These are phyloP conservation scores for Platismatia glauca DNA, from an alignment of 495 filamentous ascomycete species.

Conservation along the genomic window DNA sequence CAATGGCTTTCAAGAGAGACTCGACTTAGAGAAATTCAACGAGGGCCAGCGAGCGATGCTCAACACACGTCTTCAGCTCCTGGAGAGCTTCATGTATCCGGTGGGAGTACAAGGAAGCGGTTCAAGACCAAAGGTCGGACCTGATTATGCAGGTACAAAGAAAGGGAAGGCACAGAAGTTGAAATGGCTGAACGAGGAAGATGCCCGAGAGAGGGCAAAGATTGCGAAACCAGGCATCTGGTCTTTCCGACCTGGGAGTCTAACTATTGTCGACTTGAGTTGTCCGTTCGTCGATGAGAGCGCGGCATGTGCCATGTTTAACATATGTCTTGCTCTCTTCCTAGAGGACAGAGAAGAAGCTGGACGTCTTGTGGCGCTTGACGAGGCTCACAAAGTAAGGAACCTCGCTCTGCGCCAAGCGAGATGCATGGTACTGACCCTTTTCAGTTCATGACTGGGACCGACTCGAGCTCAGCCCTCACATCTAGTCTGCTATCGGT, in stretches of 20 bases:
- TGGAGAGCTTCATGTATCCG: slow-evolving; percentile 36
- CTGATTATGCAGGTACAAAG: neutral
- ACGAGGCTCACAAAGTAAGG: slow-evolving; percentile 51
- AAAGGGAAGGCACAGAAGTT: neutral
- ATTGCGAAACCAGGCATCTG: slow-evolving; percentile 22
- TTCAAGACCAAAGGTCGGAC: neutral
- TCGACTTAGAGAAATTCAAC: slow-evolving; percentile 24
- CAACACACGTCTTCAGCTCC: slow-evolving; percentile 33
- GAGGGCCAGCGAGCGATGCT: slow-evolving; percentile 30
- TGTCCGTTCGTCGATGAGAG: slow-evolving; percentile 61
- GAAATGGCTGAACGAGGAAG: neutral
- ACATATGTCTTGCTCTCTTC: slow-evolving; percentile 55
- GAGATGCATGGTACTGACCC: neutral
- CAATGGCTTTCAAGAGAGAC: slow-evolving; percentile 32
- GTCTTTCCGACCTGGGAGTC: slow-evolving; percentile 36
- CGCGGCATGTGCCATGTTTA: slow-evolving; percentile 59
- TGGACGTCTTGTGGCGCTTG: slow-evolving; percentile 47
- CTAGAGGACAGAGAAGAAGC: slow-evolving; percentile 38
- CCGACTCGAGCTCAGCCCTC: slow-evolving; percentile 38
- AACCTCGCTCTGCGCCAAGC: neutral
- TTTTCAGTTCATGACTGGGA: slow-evolving; percentile 41
- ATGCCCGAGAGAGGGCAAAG: slow-evolving; percentile 10
- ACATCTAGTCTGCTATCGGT: slow-evolving; percentile 56
- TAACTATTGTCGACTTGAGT: slow-evolving; percentile 68
- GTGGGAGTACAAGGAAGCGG: neutral